phyloP scores from a whole-genome alignment of 176 grass and related monocot species.

The Juncus effusus region DNA sequence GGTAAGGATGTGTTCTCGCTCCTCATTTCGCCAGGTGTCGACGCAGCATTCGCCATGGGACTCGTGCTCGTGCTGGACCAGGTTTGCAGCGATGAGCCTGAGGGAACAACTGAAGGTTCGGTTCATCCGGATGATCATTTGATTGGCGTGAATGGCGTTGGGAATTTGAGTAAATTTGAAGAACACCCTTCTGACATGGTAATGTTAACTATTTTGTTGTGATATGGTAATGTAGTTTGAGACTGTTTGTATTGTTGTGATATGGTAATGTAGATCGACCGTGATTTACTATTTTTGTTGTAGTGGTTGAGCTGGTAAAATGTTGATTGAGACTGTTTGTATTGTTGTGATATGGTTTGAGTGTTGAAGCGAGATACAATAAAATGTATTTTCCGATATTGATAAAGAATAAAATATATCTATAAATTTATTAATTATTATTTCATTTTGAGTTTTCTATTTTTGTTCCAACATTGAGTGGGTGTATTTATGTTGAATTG shows the following conservation, averaged over 20 bases:
- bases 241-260: no score
- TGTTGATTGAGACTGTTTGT: no score
- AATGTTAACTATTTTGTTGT: neutral
- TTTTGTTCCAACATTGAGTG: no score
- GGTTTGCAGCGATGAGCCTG: conserved; percentile 51
- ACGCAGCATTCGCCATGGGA: conserved; percentile 87
- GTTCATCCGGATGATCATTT: conserved; percentile 28
- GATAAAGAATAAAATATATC: no score
- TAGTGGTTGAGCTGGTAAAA: no score
- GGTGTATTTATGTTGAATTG: neutral
- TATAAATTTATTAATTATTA: no score
- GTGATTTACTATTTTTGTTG: no score
- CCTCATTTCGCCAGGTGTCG: conserved; percentile 51
- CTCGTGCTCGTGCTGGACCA: conserved; percentile 81
- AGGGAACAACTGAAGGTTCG: conserved; percentile 26
- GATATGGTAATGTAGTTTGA: neutral
- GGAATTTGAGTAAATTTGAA: neutral
- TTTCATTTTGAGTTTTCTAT: no score
- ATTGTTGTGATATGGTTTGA: no score
- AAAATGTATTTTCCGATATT: no score
- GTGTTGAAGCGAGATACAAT: no score
- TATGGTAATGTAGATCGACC: no score
- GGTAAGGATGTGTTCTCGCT: conserved; percentile 84
- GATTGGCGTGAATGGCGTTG: conserved; percentile 5
- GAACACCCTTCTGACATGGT: neutral